Evolutionary conservation across 441 rosid species (phyloP), one percentile per base, ranked within the genome.

Genomic region (Adansonia madagascariensis): DNA sequence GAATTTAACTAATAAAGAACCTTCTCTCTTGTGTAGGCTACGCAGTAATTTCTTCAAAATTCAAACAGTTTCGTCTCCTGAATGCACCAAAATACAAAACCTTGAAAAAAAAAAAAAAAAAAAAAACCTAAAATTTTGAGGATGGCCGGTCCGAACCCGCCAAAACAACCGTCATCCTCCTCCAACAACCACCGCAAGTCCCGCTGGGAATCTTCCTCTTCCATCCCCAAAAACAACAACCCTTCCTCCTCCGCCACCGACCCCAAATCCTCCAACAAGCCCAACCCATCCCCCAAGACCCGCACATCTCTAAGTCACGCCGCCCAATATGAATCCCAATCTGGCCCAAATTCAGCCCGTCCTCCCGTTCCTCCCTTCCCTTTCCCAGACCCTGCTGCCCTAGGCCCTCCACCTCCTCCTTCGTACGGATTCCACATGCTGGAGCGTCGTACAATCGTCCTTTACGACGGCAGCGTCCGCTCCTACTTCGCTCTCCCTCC

Each of bases 401-500:
- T 86, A 1, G 91, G 90, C 22, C 91, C 95, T 6, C 92, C 90
- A 1, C 95, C 96, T 9, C 90, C 91, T 3, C 97, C 97, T 1
- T 79, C 95, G 9, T 97, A 97, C 65, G 99, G 95, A 61, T 93
- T 90, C 74, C 98, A 97, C 80, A 92, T 97, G 98, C 90, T 97
- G 8, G 98, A 97, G 75, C 96, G 99, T 46, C 92, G 98, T 31
- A 78, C 97, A 2, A 91, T 97, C 20, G 80, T 80, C 79, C 97
- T 97, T 18, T 88, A 92, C 35, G 98, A 97, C 74, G 97, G 99
- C 10, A 93, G 92, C 80, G 97, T 91, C 52, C 95, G 98, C 43
- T 89, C 99, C 35, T 97, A 94, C 88, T 91, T 94, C 60, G 99
- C 98, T 11, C 95, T 93, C 55, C 98, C 99, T 11, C 91, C 92